Conservation (phyloP, 2,329 filamentous ascomycete species). For the Epichloe bromicola region DNA sequence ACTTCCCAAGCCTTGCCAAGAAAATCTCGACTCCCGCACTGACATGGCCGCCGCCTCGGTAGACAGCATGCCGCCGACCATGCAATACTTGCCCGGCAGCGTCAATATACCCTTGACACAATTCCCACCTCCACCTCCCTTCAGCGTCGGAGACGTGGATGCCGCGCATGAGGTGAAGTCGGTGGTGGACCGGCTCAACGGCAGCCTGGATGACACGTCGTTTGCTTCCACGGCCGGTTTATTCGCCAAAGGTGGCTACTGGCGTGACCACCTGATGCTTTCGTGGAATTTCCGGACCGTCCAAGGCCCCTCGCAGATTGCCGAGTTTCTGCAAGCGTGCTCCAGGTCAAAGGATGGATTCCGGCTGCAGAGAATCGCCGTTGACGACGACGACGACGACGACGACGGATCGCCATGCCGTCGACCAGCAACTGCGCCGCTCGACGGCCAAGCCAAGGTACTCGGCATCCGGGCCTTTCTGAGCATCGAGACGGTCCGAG, state of each 20-base stretch:
- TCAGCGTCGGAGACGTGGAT: constrained; percentile 18
- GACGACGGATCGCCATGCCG: constrained; percentile 28
- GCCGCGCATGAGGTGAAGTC: constrained; percentile 23
- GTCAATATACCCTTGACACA: constrained; percentile 36
- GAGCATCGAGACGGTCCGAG: constrained; percentile 37
- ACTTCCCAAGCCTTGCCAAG: not conserved
- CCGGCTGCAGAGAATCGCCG: constrained; percentile 27
- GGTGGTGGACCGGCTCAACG: constrained; percentile 28
- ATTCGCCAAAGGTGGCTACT: constrained; percentile 35
- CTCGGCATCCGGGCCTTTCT: constrained; percentile 45
- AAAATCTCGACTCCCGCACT: not conserved
- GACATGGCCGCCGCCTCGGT: not conserved
- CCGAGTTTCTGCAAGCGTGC: constrained; percentile 22
- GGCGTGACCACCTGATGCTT: constrained; percentile 45
- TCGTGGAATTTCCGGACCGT: constrained; percentile 43
- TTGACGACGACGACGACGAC: constrained; percentile 37
- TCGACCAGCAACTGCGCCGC: constrained; percentile 27
- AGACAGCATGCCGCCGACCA: not conserved
- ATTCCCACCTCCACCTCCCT: constrained; percentile 26
- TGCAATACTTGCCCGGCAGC: constrained; percentile 30
- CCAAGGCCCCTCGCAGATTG: constrained; percentile 28
- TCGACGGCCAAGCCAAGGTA: constrained; percentile 37
- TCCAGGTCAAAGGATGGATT: constrained; percentile 22
- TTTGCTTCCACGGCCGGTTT: constrained; percentile 21
- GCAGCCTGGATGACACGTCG: constrained; percentile 23